Conservation (phyloP, 192 early-diverging fungal species). For the Coemansia sp. region DNA sequence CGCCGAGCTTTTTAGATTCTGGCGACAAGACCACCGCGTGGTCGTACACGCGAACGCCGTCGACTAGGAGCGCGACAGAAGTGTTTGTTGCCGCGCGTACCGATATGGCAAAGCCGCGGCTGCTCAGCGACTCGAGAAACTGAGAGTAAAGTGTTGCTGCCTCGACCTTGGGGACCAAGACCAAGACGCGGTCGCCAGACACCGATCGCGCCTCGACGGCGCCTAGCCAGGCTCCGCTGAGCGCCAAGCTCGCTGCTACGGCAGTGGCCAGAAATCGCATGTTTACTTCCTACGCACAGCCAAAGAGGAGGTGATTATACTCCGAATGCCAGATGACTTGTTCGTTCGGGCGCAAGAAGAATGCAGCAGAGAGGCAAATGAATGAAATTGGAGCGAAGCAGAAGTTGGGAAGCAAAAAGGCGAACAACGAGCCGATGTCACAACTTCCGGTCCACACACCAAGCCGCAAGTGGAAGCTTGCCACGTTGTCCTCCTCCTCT, state of each 20-base stretch:
- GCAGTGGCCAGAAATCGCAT: slow-evolving; percentile 27
- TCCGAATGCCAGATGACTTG: background rate
- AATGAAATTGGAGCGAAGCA: background rate
- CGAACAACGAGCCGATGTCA: background rate
- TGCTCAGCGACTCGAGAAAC: slow-evolving; percentile 62
- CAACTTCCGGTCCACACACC: background rate
- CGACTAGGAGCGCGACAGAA: slow-evolving; percentile 61
- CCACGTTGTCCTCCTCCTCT: background rate
- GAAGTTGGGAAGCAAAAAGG: no score
- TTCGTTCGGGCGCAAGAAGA: background rate
- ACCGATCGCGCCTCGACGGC: slow-evolving; percentile 61
- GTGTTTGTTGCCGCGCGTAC: slow-evolving; percentile 60
- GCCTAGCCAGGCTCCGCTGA: slow-evolving; percentile 17
- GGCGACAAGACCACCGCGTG: slow-evolving; percentile 85
- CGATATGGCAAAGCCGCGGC: slow-evolving; percentile 57
- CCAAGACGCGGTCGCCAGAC: slow-evolving; percentile 68
- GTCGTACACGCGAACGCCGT: slow-evolving; percentile 69
- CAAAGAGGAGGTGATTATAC: background rate
- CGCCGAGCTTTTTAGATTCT: slow-evolving; percentile 65
- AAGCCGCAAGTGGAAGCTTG: background rate
- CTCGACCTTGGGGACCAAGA: slow-evolving; percentile 64
- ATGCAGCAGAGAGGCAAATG: background rate
- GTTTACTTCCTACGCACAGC: background rate
- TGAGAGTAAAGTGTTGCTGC: slow-evolving; percentile 36
- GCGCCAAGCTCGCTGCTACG: slow-evolving; percentile 8